Base-by-base conservation (phyloP, 1,284 basidiomycete genomes). In the Malassezia cuniculi region DNA sequence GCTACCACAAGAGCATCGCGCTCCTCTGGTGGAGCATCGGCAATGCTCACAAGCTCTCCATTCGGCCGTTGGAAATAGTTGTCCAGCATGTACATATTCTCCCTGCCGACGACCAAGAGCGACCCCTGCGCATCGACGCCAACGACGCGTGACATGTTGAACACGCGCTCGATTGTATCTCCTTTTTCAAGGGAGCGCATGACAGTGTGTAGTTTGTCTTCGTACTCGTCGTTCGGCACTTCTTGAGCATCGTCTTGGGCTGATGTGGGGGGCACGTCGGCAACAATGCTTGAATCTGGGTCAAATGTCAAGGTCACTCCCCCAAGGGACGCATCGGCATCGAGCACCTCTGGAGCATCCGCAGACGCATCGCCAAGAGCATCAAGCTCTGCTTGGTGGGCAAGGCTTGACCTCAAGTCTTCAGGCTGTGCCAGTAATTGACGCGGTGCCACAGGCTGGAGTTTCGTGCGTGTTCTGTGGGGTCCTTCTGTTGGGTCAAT, bases 121-220 rank as follows among this genome's bases (percentile, higher is more conserved):
- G 86, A 85, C 41, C 85, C 85, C 80, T 57, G 34, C n/a, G 54
- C 49, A 28, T 48, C 55, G 31, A 58, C 56, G 25, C 57, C 56
- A 3, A 61, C 49, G 6, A 61, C 61, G 11, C 61, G 43, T 10
- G 58, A 50, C 7, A 52, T 55, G 43, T 55, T 66, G 48, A 59
- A 75, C 2, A 85, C 81, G n/a, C 82, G 83, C 54, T 90, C 84
- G 27, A 94, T 85, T 3, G 85, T 75, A 63, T 95, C 89, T 3
- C 84, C 84, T 10, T 81, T 77, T 58, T 89, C 82, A 16, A 94
- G 73, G 0, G 69, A 69, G 28, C 70, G 70, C 11, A 71, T 58
- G 7, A 74, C 71, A 46, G 43, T 68, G 41, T 68, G 71, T 53
- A 64, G 85, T 79, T 71, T 90, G 80, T 62, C 85, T 12, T 64